Conservation (phyloP, 129 eudicot genomes). For the Lactuca saligna region DNA sequence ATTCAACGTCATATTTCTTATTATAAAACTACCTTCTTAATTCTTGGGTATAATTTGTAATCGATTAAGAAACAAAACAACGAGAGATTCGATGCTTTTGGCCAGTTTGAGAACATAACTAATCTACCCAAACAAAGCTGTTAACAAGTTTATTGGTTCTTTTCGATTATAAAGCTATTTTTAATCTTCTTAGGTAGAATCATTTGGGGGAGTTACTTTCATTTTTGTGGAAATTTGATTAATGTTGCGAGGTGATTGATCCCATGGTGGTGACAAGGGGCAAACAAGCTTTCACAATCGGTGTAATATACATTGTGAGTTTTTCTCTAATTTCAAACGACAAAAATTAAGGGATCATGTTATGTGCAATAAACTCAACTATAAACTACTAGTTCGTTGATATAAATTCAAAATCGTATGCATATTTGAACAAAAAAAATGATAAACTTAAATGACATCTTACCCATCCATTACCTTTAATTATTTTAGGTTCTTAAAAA, state of each 20-base stretch:
- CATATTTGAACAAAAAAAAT: neutral
- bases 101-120: neutral
- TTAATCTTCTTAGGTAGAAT: neutral
- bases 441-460: neutral
- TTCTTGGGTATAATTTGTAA: neutral
- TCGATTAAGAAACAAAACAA: neutral
- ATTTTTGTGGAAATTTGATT: no score
- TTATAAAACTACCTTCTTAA: neutral
- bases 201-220: no score
- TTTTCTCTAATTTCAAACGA: neutral
- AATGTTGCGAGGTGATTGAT: neutral
- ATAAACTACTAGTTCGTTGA: neutral
- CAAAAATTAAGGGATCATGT: neutral
- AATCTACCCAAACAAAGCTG: neutral
- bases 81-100: neutral
- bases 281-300: neutral
- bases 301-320: neutral
- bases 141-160: neutral
- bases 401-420: neutral
- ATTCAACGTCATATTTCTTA: neutral
- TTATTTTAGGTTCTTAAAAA: slow-evolving; percentile 12
- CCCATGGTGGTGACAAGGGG: neutral
- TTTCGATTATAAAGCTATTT: neutral
- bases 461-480: neutral
- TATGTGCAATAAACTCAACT: no score